Evolutionary conservation across 495 filamentous ascomycete species (phyloP).

Genomic region (Saxophila tyrrhenica): DNA sequence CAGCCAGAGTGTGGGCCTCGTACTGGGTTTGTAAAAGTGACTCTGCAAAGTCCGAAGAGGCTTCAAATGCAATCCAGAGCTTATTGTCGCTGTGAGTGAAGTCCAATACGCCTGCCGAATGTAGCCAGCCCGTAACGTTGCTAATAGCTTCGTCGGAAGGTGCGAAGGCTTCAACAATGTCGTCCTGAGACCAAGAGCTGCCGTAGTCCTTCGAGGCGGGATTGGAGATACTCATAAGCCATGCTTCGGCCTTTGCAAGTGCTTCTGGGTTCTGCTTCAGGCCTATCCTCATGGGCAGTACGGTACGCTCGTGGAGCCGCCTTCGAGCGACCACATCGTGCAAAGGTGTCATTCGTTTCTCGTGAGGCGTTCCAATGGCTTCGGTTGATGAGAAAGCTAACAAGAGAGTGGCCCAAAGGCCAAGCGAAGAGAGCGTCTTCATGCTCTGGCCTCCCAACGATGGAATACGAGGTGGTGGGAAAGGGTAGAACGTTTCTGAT

Average conservation of each 20-base stretch:
- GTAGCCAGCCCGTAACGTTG: slow-evolving; percentile 1
- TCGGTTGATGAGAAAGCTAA: too few species aligned
- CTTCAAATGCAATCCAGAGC: slow-evolving; percentile 4
- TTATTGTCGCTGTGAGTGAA: slow-evolving; percentile 5
- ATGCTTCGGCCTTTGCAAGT: neutral
- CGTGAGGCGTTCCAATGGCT: too few species aligned
- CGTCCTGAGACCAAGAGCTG: neutral
- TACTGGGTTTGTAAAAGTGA: slow-evolving; percentile 4
- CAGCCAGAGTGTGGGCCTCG: neutral
- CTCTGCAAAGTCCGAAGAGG: neutral
- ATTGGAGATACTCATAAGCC: slow-evolving; percentile 2
- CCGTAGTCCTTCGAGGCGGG: slow-evolving; percentile 5
- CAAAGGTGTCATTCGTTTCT: too few species aligned
- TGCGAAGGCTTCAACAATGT: slow-evolving; percentile 1
- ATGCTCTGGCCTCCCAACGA: too few species aligned
- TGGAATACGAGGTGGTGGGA: too few species aligned
- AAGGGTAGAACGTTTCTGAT: too few species aligned
- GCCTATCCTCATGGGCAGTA: slow-evolving; percentile 4
- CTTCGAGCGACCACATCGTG: neutral
- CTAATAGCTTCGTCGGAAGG: slow-evolving; percentile 2
- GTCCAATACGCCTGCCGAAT: neutral
- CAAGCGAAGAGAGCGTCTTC: too few species aligned
- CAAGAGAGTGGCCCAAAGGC: too few species aligned
- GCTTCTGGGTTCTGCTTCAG: neutral
- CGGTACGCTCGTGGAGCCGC: too few species aligned